Conservation (phyloP, 768 basidiomycete species). For the Rhizopogon sp. region DNA sequence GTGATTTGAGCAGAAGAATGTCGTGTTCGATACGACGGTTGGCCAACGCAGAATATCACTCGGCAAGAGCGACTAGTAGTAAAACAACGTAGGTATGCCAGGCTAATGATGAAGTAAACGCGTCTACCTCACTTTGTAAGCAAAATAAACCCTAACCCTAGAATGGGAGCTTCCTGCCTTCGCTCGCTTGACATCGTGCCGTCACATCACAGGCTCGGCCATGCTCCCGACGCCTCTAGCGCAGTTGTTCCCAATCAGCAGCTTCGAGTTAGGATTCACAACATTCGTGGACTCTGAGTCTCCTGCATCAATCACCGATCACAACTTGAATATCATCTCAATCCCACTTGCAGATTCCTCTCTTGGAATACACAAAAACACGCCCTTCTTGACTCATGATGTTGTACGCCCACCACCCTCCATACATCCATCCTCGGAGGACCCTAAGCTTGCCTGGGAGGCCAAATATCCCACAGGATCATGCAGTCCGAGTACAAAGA, state of each 20-base stretch:
- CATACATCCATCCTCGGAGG: slow-evolving; percentile 7
- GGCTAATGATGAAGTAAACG: background rate
- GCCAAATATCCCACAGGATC: slow-evolving; percentile 57
- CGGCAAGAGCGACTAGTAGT: background rate
- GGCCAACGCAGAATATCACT: background rate
- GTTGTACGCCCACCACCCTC: slow-evolving; percentile 22
- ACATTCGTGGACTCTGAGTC: slow-evolving; percentile 19
- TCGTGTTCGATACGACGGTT: background rate
- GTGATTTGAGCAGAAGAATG: background rate
- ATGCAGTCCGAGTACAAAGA: slow-evolving; percentile 47
- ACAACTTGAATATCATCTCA: slow-evolving; percentile 9
- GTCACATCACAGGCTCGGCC: no score
- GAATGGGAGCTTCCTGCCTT: background rate
- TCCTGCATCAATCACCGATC: slow-evolving; percentile 13
- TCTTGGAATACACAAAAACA: slow-evolving; percentile 47
- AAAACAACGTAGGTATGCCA: background rate
- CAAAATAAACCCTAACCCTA: slow-evolving; percentile 15
- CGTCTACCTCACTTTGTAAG: background rate
- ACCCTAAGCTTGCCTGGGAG: slow-evolving; percentile 45
- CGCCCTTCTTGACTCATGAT: slow-evolving; percentile 29
- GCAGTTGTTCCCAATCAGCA: slow-evolving; percentile 6
- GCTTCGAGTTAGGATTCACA: slow-evolving; percentile 34
- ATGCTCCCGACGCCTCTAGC: background rate
- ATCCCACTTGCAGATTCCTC: slow-evolving; percentile 35
- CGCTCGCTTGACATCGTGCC: no score